Base-by-base conservation (phyloP, 176 grass and related monocot species). In the Avena atlantica region DNA sequence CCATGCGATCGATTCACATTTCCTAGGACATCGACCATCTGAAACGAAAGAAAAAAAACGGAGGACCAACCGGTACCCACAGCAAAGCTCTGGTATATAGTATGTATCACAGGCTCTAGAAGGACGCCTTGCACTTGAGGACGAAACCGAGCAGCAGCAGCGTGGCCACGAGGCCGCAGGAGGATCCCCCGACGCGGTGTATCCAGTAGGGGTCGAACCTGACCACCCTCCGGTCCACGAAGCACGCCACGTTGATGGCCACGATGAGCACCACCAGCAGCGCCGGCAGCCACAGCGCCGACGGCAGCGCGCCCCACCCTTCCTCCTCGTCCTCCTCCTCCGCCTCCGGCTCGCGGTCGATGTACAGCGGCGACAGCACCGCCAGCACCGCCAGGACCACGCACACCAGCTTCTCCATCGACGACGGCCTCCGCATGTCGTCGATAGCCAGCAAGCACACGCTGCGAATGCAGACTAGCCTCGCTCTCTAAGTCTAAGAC, bases 141-240 rank as follows among this genome's bases (percentile, higher is more conserved):
- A 99, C 97, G 85, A 99, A 94, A 63, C 97, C 94, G 77, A 99
- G 92, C 24, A 99, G 83, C 61, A 99, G 34, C 49, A 99, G 97
- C 85, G 79, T 91, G 65, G 84, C 86, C 21, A 99, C 80, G 86
- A 99, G 91, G 53, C 97, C 94, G 78, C 87, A 90, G 6, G 97
- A 99, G 20, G 94, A 99, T 4, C 97, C 97, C 85, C 92, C 91
- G 10, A 90, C 87, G 71, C 94, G 87, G 78, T 99, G 97, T 31
- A 99, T 99, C 97, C 94, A 99, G 87, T 96, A 96, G 15, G 97
- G 94, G 87, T 99, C 97, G 78, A 99, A 99, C 83, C 92, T 87
- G 19, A 90, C 73, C n/a, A 88, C 83, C 50, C 92, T 90, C 27
- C 85, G 82, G 70, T 98, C 92, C 67, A 93, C n/a, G 90, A 91